phyloP scores from a whole-genome alignment of 495 filamentous ascomycete species.

The Hypomontagnella monticulosa region DNA sequence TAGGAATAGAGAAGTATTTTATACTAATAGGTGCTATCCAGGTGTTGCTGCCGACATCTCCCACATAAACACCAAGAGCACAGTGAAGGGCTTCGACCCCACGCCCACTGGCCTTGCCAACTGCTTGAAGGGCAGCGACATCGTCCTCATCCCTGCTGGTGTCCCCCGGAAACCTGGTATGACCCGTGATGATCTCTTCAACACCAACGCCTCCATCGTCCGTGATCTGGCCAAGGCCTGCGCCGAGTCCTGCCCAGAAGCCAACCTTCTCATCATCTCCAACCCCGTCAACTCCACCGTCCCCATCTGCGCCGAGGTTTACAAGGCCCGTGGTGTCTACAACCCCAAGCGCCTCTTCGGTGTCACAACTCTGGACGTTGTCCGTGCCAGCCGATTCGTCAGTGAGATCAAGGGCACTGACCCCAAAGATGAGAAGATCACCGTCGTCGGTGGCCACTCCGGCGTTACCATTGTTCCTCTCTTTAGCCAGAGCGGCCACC shows the following conservation, averaged over 20 bases:
- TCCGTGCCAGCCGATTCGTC: constrained; percentile 97
- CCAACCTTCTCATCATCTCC: constrained; percentile 96
- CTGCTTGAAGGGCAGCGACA: constrained; percentile 84
- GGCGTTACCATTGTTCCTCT: constrained; percentile 98
- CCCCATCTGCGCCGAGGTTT: constrained; percentile 95
- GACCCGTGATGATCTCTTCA: constrained; percentile 99
- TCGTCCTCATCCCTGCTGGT: constrained; percentile 97
- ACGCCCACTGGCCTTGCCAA: constrained; percentile 76
- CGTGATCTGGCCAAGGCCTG: constrained; percentile 97
- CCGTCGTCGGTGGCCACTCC: constrained; percentile 96
- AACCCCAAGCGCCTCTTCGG: constrained; percentile 98
- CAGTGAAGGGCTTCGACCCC: constrained; percentile 86
- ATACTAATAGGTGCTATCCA: constrained; percentile 47
- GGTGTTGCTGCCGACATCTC: constrained; percentile 97
- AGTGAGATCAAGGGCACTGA: constrained; percentile 89
- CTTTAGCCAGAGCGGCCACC: constrained; percentile 90
- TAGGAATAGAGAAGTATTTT: neutral
- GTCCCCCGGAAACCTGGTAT: constrained; percentile 99
- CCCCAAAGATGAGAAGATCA: constrained; percentile 90
- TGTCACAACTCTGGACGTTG: constrained; percentile 98
- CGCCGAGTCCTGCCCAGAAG: constrained; percentile 87
- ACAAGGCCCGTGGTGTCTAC: constrained; percentile 93
- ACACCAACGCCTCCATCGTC: constrained; percentile 99
- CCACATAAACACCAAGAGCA: constrained; percentile 99
- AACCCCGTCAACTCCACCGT: constrained; percentile 99